Conservation (phyloP, 2,329 filamentous ascomycete species). For the Penicillium sp. region DNA sequence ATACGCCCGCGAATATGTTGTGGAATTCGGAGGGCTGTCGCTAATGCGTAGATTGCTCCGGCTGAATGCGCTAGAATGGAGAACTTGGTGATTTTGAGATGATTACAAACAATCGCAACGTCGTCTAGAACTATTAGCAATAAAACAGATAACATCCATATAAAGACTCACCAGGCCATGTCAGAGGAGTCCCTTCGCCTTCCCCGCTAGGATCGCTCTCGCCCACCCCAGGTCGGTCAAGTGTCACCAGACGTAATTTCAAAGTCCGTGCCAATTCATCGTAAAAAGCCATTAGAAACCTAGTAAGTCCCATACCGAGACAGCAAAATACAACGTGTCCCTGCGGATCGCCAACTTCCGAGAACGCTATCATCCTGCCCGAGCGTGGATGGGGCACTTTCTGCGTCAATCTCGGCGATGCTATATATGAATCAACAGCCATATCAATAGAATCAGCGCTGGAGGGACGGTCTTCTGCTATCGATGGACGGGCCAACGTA, state of each 20-base stretch:
- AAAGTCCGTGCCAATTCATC: slow-evolving; percentile 89
- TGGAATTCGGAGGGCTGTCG: slow-evolving; percentile 90
- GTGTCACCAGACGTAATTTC: slow-evolving; percentile 84
- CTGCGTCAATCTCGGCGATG: slow-evolving; percentile 78
- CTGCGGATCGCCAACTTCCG: slow-evolving; percentile 88
- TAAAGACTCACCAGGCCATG: slow-evolving; percentile 74
- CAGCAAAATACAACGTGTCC: slow-evolving; percentile 94
- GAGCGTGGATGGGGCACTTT: slow-evolving; percentile 83
- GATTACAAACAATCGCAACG: slow-evolving; percentile 88
- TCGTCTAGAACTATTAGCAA: slow-evolving; percentile 52
- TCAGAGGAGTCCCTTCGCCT: slow-evolving; percentile 77
- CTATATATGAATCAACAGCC: slow-evolving; percentile 79
- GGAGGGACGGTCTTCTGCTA: slow-evolving; percentile 66
- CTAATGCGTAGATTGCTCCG: slow-evolving; percentile 94
- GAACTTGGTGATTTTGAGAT: slow-evolving; percentile 89
- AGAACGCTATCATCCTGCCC: slow-evolving; percentile 87
- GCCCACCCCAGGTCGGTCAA: slow-evolving; percentile 89
- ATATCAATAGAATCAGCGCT: slow-evolving; percentile 86
- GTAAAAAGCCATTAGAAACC: slow-evolving; percentile 95
- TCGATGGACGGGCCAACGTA: slow-evolving; percentile 39
- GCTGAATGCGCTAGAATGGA: slow-evolving; percentile 95
- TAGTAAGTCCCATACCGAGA: slow-evolving; percentile 93
- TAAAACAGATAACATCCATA: background rate
- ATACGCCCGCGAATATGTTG: slow-evolving; percentile 93
- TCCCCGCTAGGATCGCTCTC: slow-evolving; percentile 83